phyloP scores from a whole-genome alignment of 2,329 filamentous ascomycete genomes.

The Fusarium phyllophilum region DNA sequence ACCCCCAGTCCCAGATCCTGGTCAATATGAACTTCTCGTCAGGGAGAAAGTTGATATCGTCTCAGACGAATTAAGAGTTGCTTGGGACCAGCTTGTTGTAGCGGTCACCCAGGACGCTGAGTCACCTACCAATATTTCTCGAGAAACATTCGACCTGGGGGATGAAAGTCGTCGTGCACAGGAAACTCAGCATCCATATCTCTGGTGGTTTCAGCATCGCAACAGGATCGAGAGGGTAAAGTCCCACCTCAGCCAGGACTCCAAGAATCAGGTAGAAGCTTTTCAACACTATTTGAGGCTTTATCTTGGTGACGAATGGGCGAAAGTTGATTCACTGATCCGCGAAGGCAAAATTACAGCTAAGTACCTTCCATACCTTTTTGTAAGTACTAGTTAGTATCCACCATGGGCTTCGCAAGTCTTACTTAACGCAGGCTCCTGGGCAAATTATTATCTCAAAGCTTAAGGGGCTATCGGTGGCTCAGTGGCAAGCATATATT shows the following conservation, averaged over 20 bases:
- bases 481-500: neutral
- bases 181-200: neutral
- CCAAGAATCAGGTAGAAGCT: accelerated
- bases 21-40: accelerated
- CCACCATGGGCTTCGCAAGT: accelerated
- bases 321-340: neutral
- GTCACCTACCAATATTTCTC: neutral
- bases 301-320: neutral
- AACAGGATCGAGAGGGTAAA: accelerated
- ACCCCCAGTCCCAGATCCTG: accelerated
- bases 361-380: accelerated
- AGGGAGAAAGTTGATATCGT: accelerated
- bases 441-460: neutral
- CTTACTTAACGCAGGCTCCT: neutral
- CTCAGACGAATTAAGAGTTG: accelerated
- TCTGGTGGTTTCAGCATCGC: neutral
- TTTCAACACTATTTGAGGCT: neutral
- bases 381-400: accelerated
- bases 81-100: neutral
- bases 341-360: neutral
- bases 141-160: accelerated
- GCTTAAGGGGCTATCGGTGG: accelerated
- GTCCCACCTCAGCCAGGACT: neutral
- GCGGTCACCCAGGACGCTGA: accelerated
- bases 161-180: accelerated